These are phyloP conservation scores for Knufia fluminis DNA, from an alignment of 2,329 filamentous ascomycete genomes.

Conservation along the genomic window DNA sequence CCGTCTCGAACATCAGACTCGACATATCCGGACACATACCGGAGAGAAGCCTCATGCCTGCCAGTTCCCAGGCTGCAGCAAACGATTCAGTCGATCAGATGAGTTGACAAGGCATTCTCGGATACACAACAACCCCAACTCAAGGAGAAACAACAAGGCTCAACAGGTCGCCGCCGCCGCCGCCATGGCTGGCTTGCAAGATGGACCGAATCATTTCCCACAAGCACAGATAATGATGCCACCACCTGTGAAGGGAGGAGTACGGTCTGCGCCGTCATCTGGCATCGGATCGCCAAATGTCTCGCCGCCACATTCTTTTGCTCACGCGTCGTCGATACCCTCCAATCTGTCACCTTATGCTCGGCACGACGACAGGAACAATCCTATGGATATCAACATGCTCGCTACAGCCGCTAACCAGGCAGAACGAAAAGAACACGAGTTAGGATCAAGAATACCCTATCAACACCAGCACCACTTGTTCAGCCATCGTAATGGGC, in stretches of 20 bases:
- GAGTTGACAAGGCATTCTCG: conserved; percentile 93
- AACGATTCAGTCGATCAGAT: conserved; percentile 93
- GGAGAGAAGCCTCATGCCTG: conserved; percentile 97
- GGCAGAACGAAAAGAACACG: conserved; percentile 53
- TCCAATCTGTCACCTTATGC: conserved; percentile 51
- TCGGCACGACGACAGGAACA: conserved; percentile 38
- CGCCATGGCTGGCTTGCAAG: conserved; percentile 45
- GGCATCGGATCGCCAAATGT: conserved; percentile 88
- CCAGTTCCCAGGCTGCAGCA: conserved; percentile 89
- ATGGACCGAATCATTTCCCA: conserved; percentile 36
- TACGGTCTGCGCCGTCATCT: conserved; percentile 79
- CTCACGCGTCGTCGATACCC: conserved; percentile 41
- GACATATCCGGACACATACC: conserved; percentile 92
- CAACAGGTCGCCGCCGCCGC: conserved; percentile 51
- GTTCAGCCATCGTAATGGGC: conserved; percentile 36
- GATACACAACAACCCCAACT: conserved; percentile 99
- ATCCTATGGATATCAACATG: conserved; percentile 56
- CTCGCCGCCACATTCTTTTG: conserved; percentile 83
- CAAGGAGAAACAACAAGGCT: conserved; percentile 80
- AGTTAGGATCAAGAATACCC: conserved; percentile 26
- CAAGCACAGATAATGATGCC: conserved; percentile 65
- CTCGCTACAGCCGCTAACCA: conserved; percentile 60
- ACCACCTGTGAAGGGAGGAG: conserved; percentile 61
- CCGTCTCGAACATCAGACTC: conserved; percentile 84
- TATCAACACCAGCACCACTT: conserved; percentile 40